These are phyloP conservation scores for Eimeria brunetti DNA, from an alignment of 169 alveolate genomes.

Conservation along the genomic window DNA sequence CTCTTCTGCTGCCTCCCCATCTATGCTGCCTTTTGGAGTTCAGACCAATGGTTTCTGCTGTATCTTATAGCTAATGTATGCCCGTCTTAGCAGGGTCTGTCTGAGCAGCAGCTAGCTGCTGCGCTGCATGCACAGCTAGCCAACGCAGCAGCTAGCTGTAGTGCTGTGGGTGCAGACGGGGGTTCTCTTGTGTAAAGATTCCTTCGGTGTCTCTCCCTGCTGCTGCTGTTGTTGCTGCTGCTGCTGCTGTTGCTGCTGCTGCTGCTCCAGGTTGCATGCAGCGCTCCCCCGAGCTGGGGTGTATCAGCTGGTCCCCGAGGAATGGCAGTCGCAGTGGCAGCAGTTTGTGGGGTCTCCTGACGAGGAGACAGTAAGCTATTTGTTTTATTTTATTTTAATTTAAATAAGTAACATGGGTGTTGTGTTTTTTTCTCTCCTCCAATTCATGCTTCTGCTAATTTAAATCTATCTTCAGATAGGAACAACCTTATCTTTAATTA, in stretches of 20 bases:
- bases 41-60: neutral
- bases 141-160: neutral
- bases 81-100: neutral
- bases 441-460: neutral
- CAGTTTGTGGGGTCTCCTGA: slow-evolving; percentile 51
- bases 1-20: neutral
- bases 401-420: too few relatives aligned
- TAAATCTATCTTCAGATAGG: too few relatives aligned
- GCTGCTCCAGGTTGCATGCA: slow-evolving; percentile 50
- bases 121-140: slow-evolving; percentile 9
- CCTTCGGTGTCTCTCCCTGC: neutral
- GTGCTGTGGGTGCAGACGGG: neutral
- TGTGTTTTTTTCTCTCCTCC: neutral
- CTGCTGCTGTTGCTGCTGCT: neutral
- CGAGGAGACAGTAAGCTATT: slow-evolving; percentile 37
- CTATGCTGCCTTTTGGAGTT: neutral
- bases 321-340: slow-evolving; percentile 76
- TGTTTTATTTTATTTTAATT: neutral
- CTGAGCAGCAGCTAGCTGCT: neutral
- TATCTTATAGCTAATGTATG: neutral
- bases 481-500: too few relatives aligned
- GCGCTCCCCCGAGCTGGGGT: slow-evolving; percentile 62
- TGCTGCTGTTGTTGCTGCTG: neutral
- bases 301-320: slow-evolving; percentile 60
- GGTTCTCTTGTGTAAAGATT: neutral